phyloP scores from a whole-genome alignment of 2,329 filamentous ascomycete species.

The Celoporthe dispersa region DNA sequence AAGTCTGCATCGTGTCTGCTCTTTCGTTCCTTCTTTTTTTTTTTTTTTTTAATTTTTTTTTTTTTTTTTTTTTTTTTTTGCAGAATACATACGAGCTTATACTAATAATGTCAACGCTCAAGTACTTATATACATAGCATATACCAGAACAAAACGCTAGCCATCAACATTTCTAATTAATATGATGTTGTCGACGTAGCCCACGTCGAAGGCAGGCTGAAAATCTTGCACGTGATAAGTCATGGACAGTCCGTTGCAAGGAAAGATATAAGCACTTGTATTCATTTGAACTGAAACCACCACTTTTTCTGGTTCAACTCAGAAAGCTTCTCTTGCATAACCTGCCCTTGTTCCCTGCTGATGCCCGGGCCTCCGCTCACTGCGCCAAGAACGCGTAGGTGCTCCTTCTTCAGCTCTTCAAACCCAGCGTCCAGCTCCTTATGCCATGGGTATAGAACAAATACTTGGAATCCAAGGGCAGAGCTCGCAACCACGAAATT shows the following conservation, averaged over 20 bases:
- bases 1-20: too few relatives aligned
- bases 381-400: constrained; percentile 47
- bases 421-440: constrained; percentile 67
- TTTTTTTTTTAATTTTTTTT: too few relatives aligned
- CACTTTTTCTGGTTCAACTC: not conserved
- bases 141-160: too few relatives aligned
- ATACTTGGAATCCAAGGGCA: constrained; percentile 69
- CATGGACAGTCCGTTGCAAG: not conserved
- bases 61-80: too few relatives aligned
- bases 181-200: too few relatives aligned
- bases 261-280: not conserved
- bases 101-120: too few relatives aligned
- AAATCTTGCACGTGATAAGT: not conserved
- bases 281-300: not conserved
- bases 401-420: constrained; percentile 61
- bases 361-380: not conserved
- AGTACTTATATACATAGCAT: too few relatives aligned
- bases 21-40: too few relatives aligned
- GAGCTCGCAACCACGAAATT: constrained; percentile 70
- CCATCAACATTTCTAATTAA: too few relatives aligned
- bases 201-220: too few relatives aligned
- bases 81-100: too few relatives aligned
- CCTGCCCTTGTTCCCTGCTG: not conserved
- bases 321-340: constrained; percentile 1
- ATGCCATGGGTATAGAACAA: constrained; percentile 74